Evolutionary conservation across 495 filamentous ascomycete species (phyloP).

Genomic region (Talaromyces ruber): DNA sequence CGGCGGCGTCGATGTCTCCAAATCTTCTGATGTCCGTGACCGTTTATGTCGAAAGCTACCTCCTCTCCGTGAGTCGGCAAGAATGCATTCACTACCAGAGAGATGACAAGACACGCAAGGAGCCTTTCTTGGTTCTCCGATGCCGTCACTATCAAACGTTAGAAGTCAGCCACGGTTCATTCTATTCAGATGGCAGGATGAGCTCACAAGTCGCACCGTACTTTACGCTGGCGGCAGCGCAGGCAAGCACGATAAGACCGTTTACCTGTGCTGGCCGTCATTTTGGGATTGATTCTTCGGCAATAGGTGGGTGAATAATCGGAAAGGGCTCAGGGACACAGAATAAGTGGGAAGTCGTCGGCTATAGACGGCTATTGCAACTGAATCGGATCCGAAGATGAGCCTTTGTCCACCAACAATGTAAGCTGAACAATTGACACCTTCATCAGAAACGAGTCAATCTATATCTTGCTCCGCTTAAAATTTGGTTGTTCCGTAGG

Average conservation of each 20-base stretch:
- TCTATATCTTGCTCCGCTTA: too few relatives aligned
- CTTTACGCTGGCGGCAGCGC: background rate
- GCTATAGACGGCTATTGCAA: background rate
- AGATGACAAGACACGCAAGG: background rate
- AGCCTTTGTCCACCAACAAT: background rate
- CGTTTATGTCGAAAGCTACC: background rate
- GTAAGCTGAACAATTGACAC: too few relatives aligned
- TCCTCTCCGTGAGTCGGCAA: background rate
- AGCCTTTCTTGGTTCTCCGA: background rate
- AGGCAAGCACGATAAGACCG: background rate
- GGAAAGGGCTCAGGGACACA: background rate
- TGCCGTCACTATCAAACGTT: background rate
- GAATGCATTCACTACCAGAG: background rate
- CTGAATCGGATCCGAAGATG: background rate
- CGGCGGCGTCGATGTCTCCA: background rate
- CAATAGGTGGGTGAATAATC: background rate
- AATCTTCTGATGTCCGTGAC: background rate
- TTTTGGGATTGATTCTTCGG: background rate
- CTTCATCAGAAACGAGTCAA: too few relatives aligned
- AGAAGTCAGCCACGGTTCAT: background rate
- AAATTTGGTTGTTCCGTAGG: too few relatives aligned
- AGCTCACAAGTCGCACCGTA: background rate
- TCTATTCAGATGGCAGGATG: background rate
- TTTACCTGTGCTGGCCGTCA: background rate
- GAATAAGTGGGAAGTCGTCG: background rate